These are phyloP conservation scores for Castanea mollissima DNA, from an alignment of 306 rosid genomes.

Conservation along the genomic window DNA sequence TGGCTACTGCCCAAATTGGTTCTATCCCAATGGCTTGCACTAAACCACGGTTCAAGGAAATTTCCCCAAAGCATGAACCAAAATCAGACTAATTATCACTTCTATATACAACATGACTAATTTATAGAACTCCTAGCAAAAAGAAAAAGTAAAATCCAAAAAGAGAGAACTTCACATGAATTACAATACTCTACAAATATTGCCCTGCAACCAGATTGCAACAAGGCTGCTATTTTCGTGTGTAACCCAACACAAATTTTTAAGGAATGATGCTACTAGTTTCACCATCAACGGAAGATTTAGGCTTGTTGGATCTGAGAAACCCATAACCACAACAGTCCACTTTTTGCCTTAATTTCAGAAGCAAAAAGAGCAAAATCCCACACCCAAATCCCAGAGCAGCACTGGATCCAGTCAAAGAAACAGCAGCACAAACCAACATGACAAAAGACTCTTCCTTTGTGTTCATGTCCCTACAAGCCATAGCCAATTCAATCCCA, in stretches of 20 bases:
- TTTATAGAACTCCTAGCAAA: background rate
- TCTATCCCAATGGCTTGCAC: background rate
- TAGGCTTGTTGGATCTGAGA: background rate
- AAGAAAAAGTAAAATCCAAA: background rate
- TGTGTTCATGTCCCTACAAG: conserved; percentile 58
- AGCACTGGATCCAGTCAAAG: conserved; percentile 71
- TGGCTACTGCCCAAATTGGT: background rate
- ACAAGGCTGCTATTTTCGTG: background rate
- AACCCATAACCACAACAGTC: conserved; percentile 32
- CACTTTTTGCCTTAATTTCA: conserved; percentile 55
- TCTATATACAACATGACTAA: background rate
- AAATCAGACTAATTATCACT: background rate
- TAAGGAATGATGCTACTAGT: conserved; percentile 23
- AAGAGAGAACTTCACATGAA: background rate
- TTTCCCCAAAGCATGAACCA: background rate
- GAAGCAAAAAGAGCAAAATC: conserved; percentile 47
- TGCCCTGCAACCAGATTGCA: background rate
- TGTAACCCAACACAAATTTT: background rate
- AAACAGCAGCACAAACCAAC: conserved; percentile 81
- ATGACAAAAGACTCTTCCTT: conserved; percentile 69
- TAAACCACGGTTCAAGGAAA: background rate
- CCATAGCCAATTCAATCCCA: conserved; percentile 79
- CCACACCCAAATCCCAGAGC: conserved; percentile 76
- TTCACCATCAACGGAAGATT: conserved; percentile 36
- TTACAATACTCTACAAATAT: background rate